Evolutionary conservation across 164 flowering plant species (phyloP), one percentile per base, ranked within the genome.

Genomic region (Annona cherimola): DNA sequence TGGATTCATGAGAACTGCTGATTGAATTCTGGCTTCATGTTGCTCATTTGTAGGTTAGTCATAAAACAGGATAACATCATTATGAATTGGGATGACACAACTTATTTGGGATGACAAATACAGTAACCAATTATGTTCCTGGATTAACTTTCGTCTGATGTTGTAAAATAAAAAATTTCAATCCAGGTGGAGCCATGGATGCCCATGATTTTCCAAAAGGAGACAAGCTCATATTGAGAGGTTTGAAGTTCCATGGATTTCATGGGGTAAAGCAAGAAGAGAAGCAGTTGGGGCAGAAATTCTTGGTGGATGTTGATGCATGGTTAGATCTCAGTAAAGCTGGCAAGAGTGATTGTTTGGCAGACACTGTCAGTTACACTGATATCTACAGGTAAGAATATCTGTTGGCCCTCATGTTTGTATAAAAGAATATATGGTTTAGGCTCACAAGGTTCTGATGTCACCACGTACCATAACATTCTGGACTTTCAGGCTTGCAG

Each of bases 191-290:
- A 45, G 11, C 20, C 16, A 74, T 68, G 71, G 82, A 71, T 26
- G 59, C 61, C 67, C 75, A 42, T 16, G 78, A 72, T 1, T 40
- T 84, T 18, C 11, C 60, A 4, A 84, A 67, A 64, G 97, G 94
- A n/a, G 98, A 94, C 78, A 94, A 89, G 71, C 96, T 94, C n/a
- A 79, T 92, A 35, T 43, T 94, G n/a, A 86, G 89, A 79, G 99
- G 97, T 3, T 78, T 92, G 79, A 86, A 71, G 79, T 92, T 94
- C 76, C 97, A 94, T 81, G 99, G 97, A 1, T 92, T 70, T 82
- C 99, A 92, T 78, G 97, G 99, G 42, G 97, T 90, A 60, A 85
- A 86, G 67, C 77, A 75, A 20, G 97, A 89, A 79, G 98, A 94
- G 72, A 89, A 72, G 74, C 83, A 73, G 41, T 79, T 92, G 62